Conservation (phyloP, 345 rosid species). For the Carallia brachiata region DNA sequence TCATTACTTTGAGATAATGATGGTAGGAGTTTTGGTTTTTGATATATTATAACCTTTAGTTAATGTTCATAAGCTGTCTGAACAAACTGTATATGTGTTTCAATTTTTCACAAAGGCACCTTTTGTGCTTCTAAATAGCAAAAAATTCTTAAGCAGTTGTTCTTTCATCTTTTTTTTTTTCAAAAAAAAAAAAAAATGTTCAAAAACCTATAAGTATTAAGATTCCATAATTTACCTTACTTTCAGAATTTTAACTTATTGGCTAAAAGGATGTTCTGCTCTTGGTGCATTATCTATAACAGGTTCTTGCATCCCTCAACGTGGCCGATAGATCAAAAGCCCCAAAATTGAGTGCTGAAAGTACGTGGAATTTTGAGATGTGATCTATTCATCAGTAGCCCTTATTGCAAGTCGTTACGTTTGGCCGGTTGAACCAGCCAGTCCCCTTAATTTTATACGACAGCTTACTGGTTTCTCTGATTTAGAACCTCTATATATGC, state of each 20-base stretch:
- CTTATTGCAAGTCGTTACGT: background rate
- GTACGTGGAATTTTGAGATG: conserved; percentile 72
- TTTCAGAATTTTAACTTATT: background rate
- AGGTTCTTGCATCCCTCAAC: conserved; percentile 66
- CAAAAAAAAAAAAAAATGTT: no score
- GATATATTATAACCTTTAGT: no score
- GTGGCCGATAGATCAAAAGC: conserved; percentile 59
- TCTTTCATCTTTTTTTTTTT: background rate
- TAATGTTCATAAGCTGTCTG: no score
- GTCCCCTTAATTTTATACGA: conserved; percentile 15
- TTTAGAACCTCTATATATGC: background rate
- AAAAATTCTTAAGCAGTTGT: background rate
- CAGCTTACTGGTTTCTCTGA: conserved; percentile 2
- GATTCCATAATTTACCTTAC: background rate
- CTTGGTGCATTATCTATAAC: conserved; percentile 9
- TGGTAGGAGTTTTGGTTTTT: no score
- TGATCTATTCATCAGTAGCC: conserved; percentile 19
- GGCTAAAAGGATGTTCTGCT: conserved; percentile 2
- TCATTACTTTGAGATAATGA: no score
- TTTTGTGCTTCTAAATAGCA: background rate
- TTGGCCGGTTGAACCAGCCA: background rate
- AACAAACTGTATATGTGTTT: no score
- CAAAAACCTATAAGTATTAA: no score
- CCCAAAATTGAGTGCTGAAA: conserved; percentile 74
- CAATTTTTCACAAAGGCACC: background rate